A percentile compares a stretch with the other conserved stretches of the same genome.
Conservation (phyloP, 2,329 filamentous ascomycete species). For the Botryotinia globosa region DNA sequence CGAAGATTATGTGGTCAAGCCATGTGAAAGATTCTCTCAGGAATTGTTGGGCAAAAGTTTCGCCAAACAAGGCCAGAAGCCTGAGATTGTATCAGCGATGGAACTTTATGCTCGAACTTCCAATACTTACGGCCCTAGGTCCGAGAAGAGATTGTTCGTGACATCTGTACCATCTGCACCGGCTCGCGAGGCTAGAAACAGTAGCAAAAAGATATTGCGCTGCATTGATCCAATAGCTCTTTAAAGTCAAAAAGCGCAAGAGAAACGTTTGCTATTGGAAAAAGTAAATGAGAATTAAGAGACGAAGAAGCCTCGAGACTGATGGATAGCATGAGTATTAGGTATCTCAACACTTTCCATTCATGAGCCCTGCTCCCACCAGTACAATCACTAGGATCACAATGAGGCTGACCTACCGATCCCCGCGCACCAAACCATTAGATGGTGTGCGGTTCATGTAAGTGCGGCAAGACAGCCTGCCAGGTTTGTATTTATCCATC, state of each 20-base stretch:
- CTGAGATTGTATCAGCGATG: background rate
- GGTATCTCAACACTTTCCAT: background rate
- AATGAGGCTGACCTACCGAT: background rate
- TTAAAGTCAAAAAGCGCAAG: too few relatives aligned
- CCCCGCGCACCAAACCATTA: background rate
- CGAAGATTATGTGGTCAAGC: background rate
- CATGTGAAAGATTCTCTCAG: background rate
- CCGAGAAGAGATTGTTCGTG: too few relatives aligned
- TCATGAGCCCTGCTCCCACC: background rate
- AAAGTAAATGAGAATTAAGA: too few relatives aligned
- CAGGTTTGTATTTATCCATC: background rate
- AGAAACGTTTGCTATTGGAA: too few relatives aligned
- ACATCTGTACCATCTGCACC: too few relatives aligned
- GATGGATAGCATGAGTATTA: too few relatives aligned
- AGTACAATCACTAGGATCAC: background rate
- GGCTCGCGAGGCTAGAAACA: too few relatives aligned
- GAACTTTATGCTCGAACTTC: too few relatives aligned
- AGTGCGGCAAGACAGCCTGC: background rate
- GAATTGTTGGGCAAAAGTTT: background rate
- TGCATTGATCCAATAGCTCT: too few relatives aligned
- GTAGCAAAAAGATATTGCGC: too few relatives aligned
- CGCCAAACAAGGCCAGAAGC: background rate
- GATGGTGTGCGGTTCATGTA: background rate
- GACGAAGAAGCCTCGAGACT: too few relatives aligned
- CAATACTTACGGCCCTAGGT: too few relatives aligned